Percentiles rank a stretch among this genome's conserved stretches.
Conservation (phyloP, 2,329 filamentous ascomycete genomes). For the Monilinia laxa region DNA sequence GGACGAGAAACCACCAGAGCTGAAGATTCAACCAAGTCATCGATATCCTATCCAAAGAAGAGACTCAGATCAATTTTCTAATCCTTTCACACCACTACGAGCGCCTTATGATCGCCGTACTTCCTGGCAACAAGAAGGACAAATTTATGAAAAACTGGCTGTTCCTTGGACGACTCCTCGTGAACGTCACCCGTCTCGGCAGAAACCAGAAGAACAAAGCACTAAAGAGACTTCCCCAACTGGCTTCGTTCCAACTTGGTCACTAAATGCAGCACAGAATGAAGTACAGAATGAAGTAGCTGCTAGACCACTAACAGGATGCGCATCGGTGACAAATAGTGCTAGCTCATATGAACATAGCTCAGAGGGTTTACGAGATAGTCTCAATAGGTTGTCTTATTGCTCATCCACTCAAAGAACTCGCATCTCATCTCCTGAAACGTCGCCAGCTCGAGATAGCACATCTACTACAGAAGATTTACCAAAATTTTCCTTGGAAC, state of each 20-base stretch:
- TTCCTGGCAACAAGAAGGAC: conserved; percentile 24
- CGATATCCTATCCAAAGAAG: conserved; percentile 33
- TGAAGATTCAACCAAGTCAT: conserved; percentile 36
- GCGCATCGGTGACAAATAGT: conserved; percentile 58
- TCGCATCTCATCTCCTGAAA: conserved; percentile 57
- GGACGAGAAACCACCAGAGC: conserved; percentile 41
- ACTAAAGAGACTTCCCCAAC: conserved; percentile 13
- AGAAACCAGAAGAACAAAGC: conserved; percentile 14
- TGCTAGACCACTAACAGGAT: conserved; percentile 43
- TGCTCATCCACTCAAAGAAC: conserved; percentile 62
- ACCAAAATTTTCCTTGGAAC: conserved; percentile 27
- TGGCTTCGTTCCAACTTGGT: conserved; percentile 5
- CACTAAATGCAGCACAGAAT: conserved; percentile 13
- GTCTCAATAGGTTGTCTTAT: conserved; percentile 56
- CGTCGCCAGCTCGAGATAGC: conserved; percentile 56
- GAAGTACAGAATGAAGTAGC: conserved; percentile 13
- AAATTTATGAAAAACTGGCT: conserved; percentile 16
- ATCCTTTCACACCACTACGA: conserved; percentile 29
- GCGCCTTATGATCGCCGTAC: conserved; percentile 26
- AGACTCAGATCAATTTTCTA: conserved; percentile 31
- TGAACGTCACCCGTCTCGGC: conserved; percentile 15
- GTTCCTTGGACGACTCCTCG: conserved; percentile 1
- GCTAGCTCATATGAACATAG: conserved; percentile 57
- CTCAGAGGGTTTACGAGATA: conserved; percentile 57
- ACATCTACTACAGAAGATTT: conserved; percentile 46